These are phyloP conservation scores for Allantophomopsis lycopodina DNA, from an alignment of 2,329 filamentous ascomycete genomes.

Conservation along the genomic window DNA sequence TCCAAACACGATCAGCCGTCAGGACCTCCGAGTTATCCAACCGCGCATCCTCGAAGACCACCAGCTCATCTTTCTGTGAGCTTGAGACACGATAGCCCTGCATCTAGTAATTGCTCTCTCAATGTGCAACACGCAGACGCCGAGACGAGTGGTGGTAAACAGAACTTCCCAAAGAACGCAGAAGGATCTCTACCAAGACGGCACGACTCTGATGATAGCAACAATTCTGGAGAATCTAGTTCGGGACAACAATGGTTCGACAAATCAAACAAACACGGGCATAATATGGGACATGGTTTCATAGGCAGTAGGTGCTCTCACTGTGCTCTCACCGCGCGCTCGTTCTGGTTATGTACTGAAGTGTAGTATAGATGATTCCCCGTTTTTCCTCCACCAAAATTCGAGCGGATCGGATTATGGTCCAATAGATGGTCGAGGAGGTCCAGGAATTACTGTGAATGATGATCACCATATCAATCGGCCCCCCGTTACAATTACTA, in stretches of 20 bases:
- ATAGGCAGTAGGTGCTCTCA: constrained; percentile 5
- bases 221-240: constrained; percentile 4
- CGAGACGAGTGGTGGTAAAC: neutral
- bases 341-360: neutral
- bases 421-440: neutral
- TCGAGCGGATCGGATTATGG: neutral
- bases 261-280: constrained; percentile 9
- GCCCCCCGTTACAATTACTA: constrained; percentile 5
- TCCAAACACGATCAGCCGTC: no score
- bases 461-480: no score
- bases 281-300: constrained; percentile 2
- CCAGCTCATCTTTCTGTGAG: constrained; percentile 12
- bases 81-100: constrained; percentile 4
- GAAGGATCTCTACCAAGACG: constrained; percentile 1
- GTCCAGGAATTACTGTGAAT: neutral
- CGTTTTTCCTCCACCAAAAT: constrained; percentile 1
- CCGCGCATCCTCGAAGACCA: constrained; percentile 8
- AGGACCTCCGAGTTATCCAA: no score
- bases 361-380: constrained; percentile 10
- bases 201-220: constrained; percentile 8
- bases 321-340: neutral
- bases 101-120: neutral
- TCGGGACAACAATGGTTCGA: constrained; percentile 13
- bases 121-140: neutral
- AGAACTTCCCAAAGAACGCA: neutral